Percentiles rank a stretch among this genome's conserved stretches.
Conservation (phyloP, 495 filamentous ascomycete genomes). For the Penicillium riverlandense region DNA sequence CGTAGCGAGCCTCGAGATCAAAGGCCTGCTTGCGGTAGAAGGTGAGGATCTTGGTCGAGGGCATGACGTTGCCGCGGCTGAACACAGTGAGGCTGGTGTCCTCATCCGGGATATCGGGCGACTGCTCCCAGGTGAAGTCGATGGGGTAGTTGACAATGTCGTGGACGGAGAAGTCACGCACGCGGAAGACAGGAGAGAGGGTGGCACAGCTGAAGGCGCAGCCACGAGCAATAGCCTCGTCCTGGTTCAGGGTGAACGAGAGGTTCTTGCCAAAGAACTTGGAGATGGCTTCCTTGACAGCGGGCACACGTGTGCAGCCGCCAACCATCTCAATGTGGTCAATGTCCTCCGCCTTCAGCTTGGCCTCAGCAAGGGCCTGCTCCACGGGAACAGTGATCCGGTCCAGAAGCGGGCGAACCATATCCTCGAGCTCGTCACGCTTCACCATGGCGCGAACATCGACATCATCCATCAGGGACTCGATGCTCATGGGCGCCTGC, state of each 20-base stretch:
- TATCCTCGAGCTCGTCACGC: constrained; percentile 86
- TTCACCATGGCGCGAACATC: constrained; percentile 87
- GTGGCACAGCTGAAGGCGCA: constrained; percentile 98
- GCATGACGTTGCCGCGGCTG: constrained; percentile 94
- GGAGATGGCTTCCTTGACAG: constrained; percentile 84
- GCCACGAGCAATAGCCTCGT: constrained; percentile 93
- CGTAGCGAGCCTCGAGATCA: constrained; percentile 91
- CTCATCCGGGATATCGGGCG: constrained; percentile 95
- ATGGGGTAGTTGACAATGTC: constrained; percentile 98
- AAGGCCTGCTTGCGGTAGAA: constrained; percentile 99
- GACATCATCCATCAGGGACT: constrained; percentile 97
- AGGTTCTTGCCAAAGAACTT: constrained; percentile 86
- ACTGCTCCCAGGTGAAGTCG: constrained; percentile 99
- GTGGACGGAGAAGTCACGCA: constrained; percentile 94
- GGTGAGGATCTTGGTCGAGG: constrained; percentile 98
- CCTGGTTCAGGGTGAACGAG: constrained; percentile 96
- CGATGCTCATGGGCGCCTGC: constrained; percentile 89
- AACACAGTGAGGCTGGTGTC: constrained; percentile 97
- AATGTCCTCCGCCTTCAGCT: constrained; percentile 84
- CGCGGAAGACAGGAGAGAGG: constrained; percentile 95
- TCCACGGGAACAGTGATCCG: constrained; percentile 69
- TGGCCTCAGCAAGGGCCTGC: constrained; percentile 85
- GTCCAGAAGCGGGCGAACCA: constrained; percentile 78
- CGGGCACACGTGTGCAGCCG: constrained; percentile 88
- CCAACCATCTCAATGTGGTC: constrained; percentile 91